A percentile compares a stretch with the other conserved stretches of the same genome.
Conservation (phyloP, 1,284 basidiomycete species). For the Fistulinella staudtii region DNA sequence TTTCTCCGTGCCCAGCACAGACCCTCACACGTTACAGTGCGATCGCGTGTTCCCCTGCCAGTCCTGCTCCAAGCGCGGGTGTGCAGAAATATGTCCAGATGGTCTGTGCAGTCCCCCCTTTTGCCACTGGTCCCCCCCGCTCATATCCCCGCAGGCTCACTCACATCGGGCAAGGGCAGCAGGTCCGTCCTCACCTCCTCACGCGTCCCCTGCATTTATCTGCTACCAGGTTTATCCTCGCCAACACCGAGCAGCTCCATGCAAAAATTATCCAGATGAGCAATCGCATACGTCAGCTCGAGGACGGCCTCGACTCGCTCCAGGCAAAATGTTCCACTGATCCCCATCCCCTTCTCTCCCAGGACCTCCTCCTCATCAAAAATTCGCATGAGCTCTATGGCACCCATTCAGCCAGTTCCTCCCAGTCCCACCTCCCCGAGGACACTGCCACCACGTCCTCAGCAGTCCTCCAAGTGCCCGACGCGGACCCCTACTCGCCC, state of each 20-base stretch:
- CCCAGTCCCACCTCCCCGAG: conserved; percentile 1
- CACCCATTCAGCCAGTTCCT: conserved; percentile 28
- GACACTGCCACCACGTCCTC: conserved; percentile 15
- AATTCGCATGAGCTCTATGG: conserved; percentile 61
- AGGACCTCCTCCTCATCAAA: conserved; percentile 60
- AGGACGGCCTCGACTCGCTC: conserved; percentile 51
- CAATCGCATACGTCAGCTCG: conserved; percentile 61
- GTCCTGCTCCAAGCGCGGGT: conserved; percentile 60
- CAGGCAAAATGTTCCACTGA: conserved; percentile 33
- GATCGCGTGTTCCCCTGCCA: conserved; percentile 54
- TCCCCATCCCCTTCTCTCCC: conserved; percentile 53
- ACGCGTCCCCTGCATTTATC: conserved; percentile 5
- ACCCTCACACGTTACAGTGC: conserved; percentile 36
- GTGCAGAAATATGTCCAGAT: conserved; percentile 64
- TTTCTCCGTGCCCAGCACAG: not conserved
- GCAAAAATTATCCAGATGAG: conserved; percentile 68
- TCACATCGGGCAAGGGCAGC: conserved; percentile 73
- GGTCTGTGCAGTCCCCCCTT: conserved; percentile 39
- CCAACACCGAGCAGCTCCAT: conserved; percentile 70
- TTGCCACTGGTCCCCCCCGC: conserved; percentile 1
- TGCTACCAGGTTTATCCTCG: conserved; percentile 56
- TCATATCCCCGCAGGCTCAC: conserved; percentile 47
- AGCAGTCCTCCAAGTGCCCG: conserved; percentile 9
- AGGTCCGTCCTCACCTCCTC: conserved; percentile 34
- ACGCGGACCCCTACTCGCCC: conserved; percentile 11